Percentiles rank a stretch among this genome's conserved stretches.
Conservation (phyloP, 352 stramenopile genomes). For the Globisporangium takayamanum region DNA sequence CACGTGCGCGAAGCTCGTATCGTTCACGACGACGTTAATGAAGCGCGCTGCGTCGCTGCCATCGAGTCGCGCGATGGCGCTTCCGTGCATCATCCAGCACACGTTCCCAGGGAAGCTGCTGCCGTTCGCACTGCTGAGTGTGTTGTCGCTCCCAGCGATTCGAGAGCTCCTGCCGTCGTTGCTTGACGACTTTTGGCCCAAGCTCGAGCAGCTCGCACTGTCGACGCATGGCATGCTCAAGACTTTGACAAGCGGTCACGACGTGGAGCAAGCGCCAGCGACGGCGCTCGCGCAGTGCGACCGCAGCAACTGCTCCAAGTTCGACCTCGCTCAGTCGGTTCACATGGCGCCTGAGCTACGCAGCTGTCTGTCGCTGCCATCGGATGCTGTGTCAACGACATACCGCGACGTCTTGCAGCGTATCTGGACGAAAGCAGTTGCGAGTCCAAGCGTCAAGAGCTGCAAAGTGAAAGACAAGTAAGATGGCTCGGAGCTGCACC, state of each 20-base stretch:
- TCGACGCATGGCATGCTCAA: constrained; percentile 16
- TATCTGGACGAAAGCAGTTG: constrained; percentile 35
- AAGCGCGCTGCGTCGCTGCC: constrained; percentile 17
- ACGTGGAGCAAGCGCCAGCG: neutral
- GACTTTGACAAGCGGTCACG: neutral
- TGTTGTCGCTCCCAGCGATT: constrained; percentile 56
- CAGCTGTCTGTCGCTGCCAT: constrained; percentile 18
- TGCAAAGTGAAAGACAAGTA: constrained; percentile 29
- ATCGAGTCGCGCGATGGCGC: constrained; percentile 7
- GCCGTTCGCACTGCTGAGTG: constrained; percentile 65
- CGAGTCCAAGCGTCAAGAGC: constrained; percentile 17
- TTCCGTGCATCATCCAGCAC: constrained; percentile 38
- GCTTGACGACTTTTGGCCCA: constrained; percentile 39
- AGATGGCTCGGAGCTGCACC: constrained; percentile 21
- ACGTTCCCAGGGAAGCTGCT: constrained; percentile 69
- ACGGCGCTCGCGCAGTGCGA: neutral
- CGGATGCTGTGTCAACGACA: constrained; percentile 10
- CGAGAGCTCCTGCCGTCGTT: constrained; percentile 31
- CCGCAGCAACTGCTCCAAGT: neutral
- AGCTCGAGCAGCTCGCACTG: constrained; percentile 29
- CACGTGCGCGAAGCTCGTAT: constrained; percentile 45
- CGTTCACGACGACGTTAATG: constrained; percentile 35
- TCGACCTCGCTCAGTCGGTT: constrained; percentile 6
- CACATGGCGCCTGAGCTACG: constrained; percentile 31
- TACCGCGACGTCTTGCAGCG: constrained; percentile 29